Percentiles rank a stretch among this genome's conserved stretches.
phyloP scores from a whole-genome alignment of 1,284 basidiomycete species.

The Rhodofomes roseus region DNA sequence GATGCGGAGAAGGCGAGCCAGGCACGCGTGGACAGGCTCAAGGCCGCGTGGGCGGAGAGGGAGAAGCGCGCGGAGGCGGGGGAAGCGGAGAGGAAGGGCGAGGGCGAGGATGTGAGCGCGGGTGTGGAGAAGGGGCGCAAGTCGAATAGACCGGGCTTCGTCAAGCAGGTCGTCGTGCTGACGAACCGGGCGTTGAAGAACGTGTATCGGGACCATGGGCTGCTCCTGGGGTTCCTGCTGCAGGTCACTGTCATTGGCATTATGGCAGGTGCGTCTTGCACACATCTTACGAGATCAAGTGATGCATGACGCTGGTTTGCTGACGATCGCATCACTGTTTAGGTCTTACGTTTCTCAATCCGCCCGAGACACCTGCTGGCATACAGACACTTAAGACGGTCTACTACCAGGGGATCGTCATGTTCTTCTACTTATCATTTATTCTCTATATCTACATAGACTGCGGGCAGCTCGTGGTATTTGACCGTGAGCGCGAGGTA shows the following conservation, averaged over 20 bases:
- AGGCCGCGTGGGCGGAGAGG: not conserved
- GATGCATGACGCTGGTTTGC: not conserved
- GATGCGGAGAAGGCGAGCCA: conserved; percentile 1
- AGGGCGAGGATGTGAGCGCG: not conserved
- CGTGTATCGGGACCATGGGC: not conserved
- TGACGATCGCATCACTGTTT: not conserved
- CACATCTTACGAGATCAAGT: too few species aligned
- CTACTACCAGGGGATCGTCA: not conserved
- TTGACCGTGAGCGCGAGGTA: not conserved
- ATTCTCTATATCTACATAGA: not conserved
- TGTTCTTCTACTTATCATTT: not conserved
- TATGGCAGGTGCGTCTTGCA: not conserved
- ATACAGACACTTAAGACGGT: not conserved
- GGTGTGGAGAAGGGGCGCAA: not conserved
- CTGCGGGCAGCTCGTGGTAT: not conserved
- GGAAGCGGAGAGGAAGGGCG: not conserved
- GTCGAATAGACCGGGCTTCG: not conserved
- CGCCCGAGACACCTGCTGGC: not conserved
- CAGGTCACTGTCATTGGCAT: not conserved
- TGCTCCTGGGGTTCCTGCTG: not conserved
- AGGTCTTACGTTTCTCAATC: not conserved
- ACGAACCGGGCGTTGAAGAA: not conserved
- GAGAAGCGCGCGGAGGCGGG: not conserved
- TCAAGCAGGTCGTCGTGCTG: not conserved
- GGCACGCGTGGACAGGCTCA: not conserved